These are phyloP conservation scores for Metschnikowia koreensis DNA, from an alignment of 805 yeast species.

Conservation along the genomic window DNA sequence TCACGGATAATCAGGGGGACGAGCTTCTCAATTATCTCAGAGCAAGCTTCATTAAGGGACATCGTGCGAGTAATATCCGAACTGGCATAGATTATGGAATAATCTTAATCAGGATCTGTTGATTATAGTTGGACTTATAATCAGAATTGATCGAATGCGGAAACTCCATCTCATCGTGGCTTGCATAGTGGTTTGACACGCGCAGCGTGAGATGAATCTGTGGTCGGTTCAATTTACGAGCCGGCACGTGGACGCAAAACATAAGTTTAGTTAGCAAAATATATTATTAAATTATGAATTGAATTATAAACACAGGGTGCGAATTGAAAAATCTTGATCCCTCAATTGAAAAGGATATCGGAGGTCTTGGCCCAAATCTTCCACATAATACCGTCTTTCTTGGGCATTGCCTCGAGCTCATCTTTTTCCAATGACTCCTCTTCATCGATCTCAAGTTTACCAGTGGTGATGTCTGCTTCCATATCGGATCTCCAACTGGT, in stretches of 20 bases:
- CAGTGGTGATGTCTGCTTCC: constrained; percentile 54
- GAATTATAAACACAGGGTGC: not conserved
- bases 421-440: constrained; percentile 46
- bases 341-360: constrained; percentile 24
- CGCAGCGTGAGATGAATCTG: constrained; percentile 3
- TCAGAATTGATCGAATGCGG: not conserved
- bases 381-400: constrained; percentile 24
- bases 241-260: not conserved
- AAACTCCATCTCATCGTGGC: constrained; percentile 5
- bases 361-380: constrained; percentile 20
- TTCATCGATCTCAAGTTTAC: constrained; percentile 55
- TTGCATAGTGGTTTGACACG: constrained; percentile 1
- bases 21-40: not conserved
- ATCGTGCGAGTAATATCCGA: not conserved
- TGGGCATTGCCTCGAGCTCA: constrained; percentile 19
- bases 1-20: not conserved
- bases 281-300: too few relatives aligned
- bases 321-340: not conserved
- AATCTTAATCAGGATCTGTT: not conserved
- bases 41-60: not conserved
- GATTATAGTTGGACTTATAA: not conserved
- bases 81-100: not conserved
- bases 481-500: constrained; percentile 44
- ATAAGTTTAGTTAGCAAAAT: not conserved
- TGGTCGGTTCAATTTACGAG: not conserved